Evolutionary conservation across 192 early-diverging fungal genomes (phyloP).

Genomic region (Endogone sp.): DNA sequence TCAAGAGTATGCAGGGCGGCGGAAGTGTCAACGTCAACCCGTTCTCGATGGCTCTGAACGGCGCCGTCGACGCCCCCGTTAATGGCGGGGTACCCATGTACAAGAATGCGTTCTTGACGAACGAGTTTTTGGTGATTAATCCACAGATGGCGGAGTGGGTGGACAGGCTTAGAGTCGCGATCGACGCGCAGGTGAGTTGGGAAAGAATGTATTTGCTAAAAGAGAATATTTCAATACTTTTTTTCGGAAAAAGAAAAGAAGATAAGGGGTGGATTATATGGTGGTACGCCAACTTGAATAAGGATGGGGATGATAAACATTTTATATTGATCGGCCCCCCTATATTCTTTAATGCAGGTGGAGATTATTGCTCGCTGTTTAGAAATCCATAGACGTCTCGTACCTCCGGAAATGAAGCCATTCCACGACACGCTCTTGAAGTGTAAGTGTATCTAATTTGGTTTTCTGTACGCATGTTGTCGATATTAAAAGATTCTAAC

Average conservation of each 20-base stretch:
- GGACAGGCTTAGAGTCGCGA: conserved; percentile 44
- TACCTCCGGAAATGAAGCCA: conserved; percentile 64
- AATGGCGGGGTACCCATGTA: conserved; percentile 83
- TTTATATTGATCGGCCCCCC: conserved; percentile 11
- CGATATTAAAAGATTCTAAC: neutral
- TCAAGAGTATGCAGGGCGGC: neutral
- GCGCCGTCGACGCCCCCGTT: conserved; percentile 79
- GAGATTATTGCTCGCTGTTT: conserved; percentile 58
- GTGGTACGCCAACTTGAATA: neutral
- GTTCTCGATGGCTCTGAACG: conserved; percentile 79
- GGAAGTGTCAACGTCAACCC: conserved; percentile 51
- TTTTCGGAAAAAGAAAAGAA: neutral
- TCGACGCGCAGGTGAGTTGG: conserved; percentile 60
- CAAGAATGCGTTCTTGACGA: conserved; percentile 57
- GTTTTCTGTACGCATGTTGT: conserved; percentile 2
- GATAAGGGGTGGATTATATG: neutral
- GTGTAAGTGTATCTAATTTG: conserved; percentile 29
- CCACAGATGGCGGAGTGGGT: conserved; percentile 40
- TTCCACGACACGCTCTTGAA: conserved; percentile 58
- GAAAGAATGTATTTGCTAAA: neutral
- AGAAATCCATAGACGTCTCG: conserved; percentile 54
- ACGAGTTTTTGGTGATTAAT: conserved; percentile 32
- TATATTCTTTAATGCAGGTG: conserved; percentile 30
- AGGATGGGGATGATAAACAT: neutral
- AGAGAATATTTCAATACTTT: neutral